Evolutionary conservation across 2,329 filamentous ascomycete species (phyloP), one percentile per base, ranked within the genome.

Genomic region (Tolypocladium sp.): DNA sequence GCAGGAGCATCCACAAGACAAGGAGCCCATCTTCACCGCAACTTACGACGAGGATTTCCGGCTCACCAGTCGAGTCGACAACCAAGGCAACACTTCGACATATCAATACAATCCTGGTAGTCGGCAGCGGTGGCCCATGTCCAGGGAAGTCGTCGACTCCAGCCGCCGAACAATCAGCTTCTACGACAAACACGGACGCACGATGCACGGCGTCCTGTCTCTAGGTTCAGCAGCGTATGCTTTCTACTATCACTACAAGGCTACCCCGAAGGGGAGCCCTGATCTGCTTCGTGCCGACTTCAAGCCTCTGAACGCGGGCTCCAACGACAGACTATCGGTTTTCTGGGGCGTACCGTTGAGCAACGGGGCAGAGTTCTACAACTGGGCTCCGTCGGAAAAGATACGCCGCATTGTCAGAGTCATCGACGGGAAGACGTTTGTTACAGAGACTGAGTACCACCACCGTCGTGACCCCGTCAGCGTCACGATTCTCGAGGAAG

Each of bases 391-490:
- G 1, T 72, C 71, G 13, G 69, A 74, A 42, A 69, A 68, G n/a
- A 65, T 74, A 33, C 69, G 68, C 60, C 69, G 68, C 20, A 63
- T 74, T 8, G 69, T 73, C n/a, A 68, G 66, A 57, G 63, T 64
- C 17, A 64, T 69, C 13, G 65, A 57, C 22, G 59, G 60, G 17
- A 64, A 66, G 57, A 64, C 63, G 7, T 70, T 70, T 56, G 66
- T 68, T n/a, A 73, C 70, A 4, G 66, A 67, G 41, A 65, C 66
- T 59, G 66, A 70, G 40, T 74, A 75, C 57, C 66, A 68, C 38
- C 73, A 75, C 57, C 69, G 72, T 12, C 67, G 71, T n/a, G 72
- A 75, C 58, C 73, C 73, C 12, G 65, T 70, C 27, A 69, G 70
- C 55, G 67, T 65, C 15, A 73, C 72, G 1, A 64, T 70, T 17